phyloP scores from a whole-genome alignment of 2,329 filamentous ascomycete species.

The Chrysoporthe puriensis region DNA sequence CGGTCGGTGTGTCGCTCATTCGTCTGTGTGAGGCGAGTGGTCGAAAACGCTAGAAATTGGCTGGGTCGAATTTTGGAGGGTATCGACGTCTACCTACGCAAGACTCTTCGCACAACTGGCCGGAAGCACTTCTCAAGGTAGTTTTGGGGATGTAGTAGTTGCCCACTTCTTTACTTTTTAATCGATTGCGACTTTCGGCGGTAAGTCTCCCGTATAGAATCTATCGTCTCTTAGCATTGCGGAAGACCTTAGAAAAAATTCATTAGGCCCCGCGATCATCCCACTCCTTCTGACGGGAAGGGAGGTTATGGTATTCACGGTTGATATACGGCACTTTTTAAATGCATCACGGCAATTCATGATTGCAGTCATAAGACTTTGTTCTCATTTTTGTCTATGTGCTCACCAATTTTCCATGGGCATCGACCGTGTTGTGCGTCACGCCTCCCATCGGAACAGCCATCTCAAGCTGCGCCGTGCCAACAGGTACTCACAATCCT shows the following conservation, averaged over 20 bases:
- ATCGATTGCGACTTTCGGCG: background rate
- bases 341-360: background rate
- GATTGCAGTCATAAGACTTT: background rate
- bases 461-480: background rate
- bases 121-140: too few species aligned
- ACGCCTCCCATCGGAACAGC: background rate
- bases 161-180: background rate
- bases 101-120: too few species aligned
- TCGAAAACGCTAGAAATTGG: background rate
- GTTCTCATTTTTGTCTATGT: conserved; percentile 14
- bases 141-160: too few species aligned
- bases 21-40: background rate
- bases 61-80: background rate
- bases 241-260: background rate
- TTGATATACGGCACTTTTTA: background rate
- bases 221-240: background rate
- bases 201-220: background rate
- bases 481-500: background rate
- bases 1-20: background rate
- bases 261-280: background rate
- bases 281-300: background rate
- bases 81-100: background rate
- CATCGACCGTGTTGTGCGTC: background rate
- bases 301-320: background rate
- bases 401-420: conserved; percentile 17